phyloP scores from a whole-genome alignment of 129 eudicot species.

The Cynara cardunculus region DNA sequence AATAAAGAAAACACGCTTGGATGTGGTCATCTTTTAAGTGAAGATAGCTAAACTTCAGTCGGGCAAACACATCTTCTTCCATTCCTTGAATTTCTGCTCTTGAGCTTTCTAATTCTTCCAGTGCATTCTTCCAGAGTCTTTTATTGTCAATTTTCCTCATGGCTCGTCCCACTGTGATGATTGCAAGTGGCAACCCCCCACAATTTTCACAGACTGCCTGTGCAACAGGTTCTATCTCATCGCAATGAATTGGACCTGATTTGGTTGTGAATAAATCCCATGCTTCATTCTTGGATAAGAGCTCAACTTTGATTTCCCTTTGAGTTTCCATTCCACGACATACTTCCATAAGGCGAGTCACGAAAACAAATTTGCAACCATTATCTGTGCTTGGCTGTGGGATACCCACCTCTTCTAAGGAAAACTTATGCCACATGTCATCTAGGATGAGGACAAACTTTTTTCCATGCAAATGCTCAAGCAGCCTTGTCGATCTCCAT shows the following conservation, averaged over 20 bases:
- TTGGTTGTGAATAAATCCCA: constrained; percentile 47
- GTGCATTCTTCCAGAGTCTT: constrained; percentile 38
- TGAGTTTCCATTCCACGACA: constrained; percentile 45
- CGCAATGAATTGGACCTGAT: constrained; percentile 30
- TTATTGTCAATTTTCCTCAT: constrained; percentile 22
- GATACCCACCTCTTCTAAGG: constrained; percentile 45
- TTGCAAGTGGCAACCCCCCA: constrained; percentile 52
- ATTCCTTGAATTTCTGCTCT: constrained; percentile 32
- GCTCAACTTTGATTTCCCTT: constrained; percentile 35
- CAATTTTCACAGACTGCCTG: constrained; percentile 29
- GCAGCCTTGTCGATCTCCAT: constrained; percentile 32
- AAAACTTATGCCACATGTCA: constrained; percentile 44
- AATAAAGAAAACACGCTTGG: constrained; percentile 35
- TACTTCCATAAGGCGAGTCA: constrained; percentile 37
- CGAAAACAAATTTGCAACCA: constrained; percentile 38
- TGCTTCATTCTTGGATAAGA: constrained; percentile 36
- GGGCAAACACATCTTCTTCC: constrained; percentile 40
- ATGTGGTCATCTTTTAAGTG: constrained; percentile 25
- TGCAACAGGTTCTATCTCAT: constrained; percentile 31
- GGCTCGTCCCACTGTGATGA: constrained; percentile 45
- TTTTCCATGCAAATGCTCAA: constrained; percentile 27
- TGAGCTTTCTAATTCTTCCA: constrained; percentile 29
- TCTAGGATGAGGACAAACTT: constrained; percentile 43
- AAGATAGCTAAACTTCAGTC: constrained; percentile 37
- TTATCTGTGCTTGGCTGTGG: constrained; percentile 35